Conservation (phyloP, 23 red algal species). For the Gracilaria gracilis region DNA sequence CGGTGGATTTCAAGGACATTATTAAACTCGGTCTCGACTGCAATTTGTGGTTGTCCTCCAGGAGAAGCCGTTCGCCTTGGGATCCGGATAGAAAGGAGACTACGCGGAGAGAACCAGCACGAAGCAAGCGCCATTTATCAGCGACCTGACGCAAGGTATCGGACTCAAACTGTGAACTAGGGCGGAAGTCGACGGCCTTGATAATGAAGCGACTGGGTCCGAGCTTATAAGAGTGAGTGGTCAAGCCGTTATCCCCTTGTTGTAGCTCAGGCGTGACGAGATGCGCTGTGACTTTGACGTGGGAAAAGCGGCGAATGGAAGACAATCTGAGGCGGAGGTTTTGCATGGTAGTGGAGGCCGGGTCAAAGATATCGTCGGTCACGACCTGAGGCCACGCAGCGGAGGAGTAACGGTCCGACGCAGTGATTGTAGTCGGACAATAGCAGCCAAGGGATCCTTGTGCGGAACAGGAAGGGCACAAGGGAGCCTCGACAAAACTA, state of each 20-base stretch:
- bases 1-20: not conserved
- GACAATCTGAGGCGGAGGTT: conserved; percentile 29
- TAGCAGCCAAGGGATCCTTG: conserved; percentile 59
- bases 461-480: conserved; percentile 40
- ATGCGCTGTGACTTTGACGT: conserved; percentile 71
- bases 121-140: conserved; percentile 49
- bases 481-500: conserved; percentile 63
- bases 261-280: conserved; percentile 32
- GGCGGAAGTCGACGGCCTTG: conserved; percentile 54
- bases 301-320: conserved; percentile 51
- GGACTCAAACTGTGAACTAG: conserved; percentile 35
- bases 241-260: not conserved
- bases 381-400: conserved; percentile 41
- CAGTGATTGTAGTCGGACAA: not conserved
- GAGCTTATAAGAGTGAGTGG: conserved; percentile 37
- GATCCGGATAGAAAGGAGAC: not conserved
- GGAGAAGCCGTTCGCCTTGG: not conserved
- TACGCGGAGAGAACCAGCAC: not conserved
- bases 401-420: conserved; percentile 1
- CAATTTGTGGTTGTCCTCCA: not conserved
- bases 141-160: conserved; percentile 71
- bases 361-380: not conserved
- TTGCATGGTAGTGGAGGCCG: conserved; percentile 25
- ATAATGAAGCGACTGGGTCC: conserved; percentile 65
- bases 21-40: not conserved